Percentiles rank a stretch among this genome's conserved stretches.
These are phyloP conservation scores for Coprinopsis strossmayeri DNA, from an alignment of 768 basidiomycete species.

Conservation along the genomic window DNA sequence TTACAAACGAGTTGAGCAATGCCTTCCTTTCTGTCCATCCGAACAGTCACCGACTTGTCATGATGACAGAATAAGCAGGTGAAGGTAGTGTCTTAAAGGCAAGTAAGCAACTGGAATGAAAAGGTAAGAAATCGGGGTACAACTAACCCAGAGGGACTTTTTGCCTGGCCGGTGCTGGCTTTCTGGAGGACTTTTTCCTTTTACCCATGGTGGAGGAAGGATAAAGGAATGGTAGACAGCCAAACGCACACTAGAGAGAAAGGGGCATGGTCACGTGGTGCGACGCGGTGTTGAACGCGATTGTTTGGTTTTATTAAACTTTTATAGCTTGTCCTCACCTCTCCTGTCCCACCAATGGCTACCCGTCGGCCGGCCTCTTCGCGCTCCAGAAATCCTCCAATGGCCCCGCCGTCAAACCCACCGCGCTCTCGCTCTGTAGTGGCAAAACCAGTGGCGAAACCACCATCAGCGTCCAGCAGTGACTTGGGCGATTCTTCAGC, in stretches of 20 bases:
- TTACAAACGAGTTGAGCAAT: slow-evolving; percentile 75
- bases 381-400: slow-evolving; percentile 33
- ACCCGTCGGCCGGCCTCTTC: slow-evolving; percentile 51
- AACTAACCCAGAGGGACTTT: slow-evolving; percentile 68
- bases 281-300: slow-evolving; percentile 20
- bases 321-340: neutral
- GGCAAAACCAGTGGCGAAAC: slow-evolving; percentile 29
- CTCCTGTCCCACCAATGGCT: slow-evolving; percentile 41
- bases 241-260: too few relatives aligned
- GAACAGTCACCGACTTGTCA: slow-evolving; percentile 81
- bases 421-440: slow-evolving; percentile 44
- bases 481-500: slow-evolving; percentile 4
- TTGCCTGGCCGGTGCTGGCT: slow-evolving; percentile 60
- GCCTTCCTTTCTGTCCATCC: slow-evolving; percentile 81
- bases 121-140: neutral
- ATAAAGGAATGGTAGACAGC: too few relatives aligned
- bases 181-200: slow-evolving; percentile 84
- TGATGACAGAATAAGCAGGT: slow-evolving; percentile 89
- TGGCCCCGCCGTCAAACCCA: slow-evolving; percentile 29
- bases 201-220: slow-evolving; percentile 59
- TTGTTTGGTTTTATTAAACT: neutral
- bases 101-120: neutral
- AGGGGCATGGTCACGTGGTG: slow-evolving; percentile 17
- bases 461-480: slow-evolving; percentile 4
- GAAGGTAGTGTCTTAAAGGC: slow-evolving; percentile 63